These are phyloP conservation scores for Paramecium tetraurelia DNA, from an alignment of 73 alveolate species.

Conservation along the genomic window DNA sequence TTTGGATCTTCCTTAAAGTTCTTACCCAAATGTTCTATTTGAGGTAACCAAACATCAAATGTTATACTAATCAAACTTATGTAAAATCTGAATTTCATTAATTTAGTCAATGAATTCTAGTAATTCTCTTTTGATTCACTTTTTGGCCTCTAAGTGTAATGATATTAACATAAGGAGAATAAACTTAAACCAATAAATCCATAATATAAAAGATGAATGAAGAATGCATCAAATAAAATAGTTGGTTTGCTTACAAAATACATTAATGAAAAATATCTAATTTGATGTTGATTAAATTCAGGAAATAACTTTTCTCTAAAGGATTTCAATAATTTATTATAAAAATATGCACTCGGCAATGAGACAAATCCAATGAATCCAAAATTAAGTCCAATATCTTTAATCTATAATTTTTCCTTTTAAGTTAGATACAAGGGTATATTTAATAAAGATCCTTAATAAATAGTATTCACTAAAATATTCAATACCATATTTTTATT, in stretches of 20 bases:
- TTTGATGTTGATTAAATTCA: not conserved
- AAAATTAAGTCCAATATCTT: not conserved
- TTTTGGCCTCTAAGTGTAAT: not conserved
- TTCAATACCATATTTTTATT: not conserved
- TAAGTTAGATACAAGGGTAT: not conserved
- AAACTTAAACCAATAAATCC: not conserved
- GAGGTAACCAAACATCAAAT: conserved; percentile 22
- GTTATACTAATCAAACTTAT: not conserved
- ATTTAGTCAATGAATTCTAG: not conserved
- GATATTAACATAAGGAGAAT: not conserved
- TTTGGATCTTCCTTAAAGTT: not conserved
- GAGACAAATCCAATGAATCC: not conserved
- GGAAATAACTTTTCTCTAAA: not conserved
- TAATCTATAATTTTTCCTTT: not conserved
- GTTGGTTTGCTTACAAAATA: conserved; percentile 31
- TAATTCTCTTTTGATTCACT: not conserved
- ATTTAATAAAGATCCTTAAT: not conserved
- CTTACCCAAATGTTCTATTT: not conserved
- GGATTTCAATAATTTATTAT: not conserved
- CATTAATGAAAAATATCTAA: conserved; percentile 36
- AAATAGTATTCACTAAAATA: not conserved
- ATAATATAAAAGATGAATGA: not conserved
- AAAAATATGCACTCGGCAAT: not conserved
- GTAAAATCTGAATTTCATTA: not conserved
- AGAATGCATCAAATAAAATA: conserved; percentile 16